Evolutionary conservation across 2,329 filamentous ascomycete genomes (phyloP), one percentile per base, ranked within the genome.

Genomic region (Beauveria sp.): DNA sequence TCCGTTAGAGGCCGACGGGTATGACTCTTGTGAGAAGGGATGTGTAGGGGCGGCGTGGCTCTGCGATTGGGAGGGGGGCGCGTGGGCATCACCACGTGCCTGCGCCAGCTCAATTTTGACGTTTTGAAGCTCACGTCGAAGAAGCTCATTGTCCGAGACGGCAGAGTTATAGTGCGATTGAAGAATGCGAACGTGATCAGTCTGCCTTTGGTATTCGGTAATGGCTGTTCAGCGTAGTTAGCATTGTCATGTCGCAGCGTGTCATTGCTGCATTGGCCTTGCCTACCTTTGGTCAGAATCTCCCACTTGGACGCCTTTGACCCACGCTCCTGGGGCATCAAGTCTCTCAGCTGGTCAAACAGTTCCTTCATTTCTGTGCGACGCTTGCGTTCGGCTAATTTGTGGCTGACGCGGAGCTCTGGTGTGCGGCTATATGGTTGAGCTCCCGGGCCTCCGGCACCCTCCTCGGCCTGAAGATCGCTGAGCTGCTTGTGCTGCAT

Each of bases 241-340:
- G 43, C 26, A 47, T 30, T 26, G 18, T 3, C 30, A 62, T 18
- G 12, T 6, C 30, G 42, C 20, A n/a, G 46, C 7, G 24, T 57
- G 24, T 24, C 24, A 9, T 34, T 18, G 16, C 26, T 12, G 9
- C 16, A 43, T 30, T 22, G 28, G 6, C 10, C 7, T 24, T 6
- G 71, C 81, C 64, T 77, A 93, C 90, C 89, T 79, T 93, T 93
- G 3, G 89, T 92, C 18, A 96, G 72, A 54, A 93, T 92, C 68
- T 96, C 90, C 90, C 90, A 96, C 68, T 96, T 96, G 66, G 89
- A 93, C 0, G 90, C 90, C 72, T 95, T 96, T 26, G 88, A 88
- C 1, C 90, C 90, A 18, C 90, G 85, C 68, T 91, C 90, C 67
- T 91, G 88, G 1, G 90, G 90, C 76, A 93, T 87, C 43, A 91